phyloP scores from a whole-genome alignment of 73 alveolate genomes.

The Effrenium voratum region DNA sequence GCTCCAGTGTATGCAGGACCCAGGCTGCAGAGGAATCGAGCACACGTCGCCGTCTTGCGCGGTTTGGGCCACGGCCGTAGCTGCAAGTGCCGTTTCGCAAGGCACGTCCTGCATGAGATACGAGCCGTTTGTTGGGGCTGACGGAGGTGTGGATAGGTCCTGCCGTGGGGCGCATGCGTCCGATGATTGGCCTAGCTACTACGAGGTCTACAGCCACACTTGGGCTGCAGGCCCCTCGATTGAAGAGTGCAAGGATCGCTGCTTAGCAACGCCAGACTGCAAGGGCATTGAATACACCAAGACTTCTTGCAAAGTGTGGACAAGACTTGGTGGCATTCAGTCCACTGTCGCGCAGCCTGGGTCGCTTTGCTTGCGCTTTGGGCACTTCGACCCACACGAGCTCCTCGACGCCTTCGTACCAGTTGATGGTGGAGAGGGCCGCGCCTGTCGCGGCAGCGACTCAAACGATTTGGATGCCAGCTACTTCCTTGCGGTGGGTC shows the following conservation, averaged over 20 bases:
- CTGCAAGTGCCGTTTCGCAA: slow-evolving; percentile 14
- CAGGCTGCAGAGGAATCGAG: slow-evolving; percentile 60
- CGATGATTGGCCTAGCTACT: slow-evolving; percentile 63
- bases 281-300: slow-evolving; percentile 42
- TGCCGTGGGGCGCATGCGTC: slow-evolving; percentile 20
- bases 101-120: slow-evolving; percentile 8
- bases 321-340: neutral
- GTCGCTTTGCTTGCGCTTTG: slow-evolving; percentile 43
- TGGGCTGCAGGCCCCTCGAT: slow-evolving; percentile 56
- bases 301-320: slow-evolving; percentile 36
- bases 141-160: slow-evolving; percentile 13
- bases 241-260: slow-evolving; percentile 42
- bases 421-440: neutral
- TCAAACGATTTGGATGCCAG: slow-evolving; percentile 6
- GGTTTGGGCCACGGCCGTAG: slow-evolving; percentile 23
- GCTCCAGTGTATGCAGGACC: neutral
- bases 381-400: slow-evolving; percentile 40
- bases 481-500: slow-evolving; percentile 61
- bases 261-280: slow-evolving; percentile 30
- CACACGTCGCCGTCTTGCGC: slow-evolving; percentile 6
- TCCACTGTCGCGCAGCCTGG: slow-evolving; percentile 24
- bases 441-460: slow-evolving; percentile 59
- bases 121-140: slow-evolving; percentile 49
- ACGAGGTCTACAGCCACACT: slow-evolving; percentile 4
- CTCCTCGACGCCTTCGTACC: slow-evolving; percentile 39